A percentile compares a stretch with the other conserved stretches of the same genome.
Evolutionary conservation across 225 moss, liverwort and hornwort species (phyloP).

Genomic region (Neckera pumila): DNA sequence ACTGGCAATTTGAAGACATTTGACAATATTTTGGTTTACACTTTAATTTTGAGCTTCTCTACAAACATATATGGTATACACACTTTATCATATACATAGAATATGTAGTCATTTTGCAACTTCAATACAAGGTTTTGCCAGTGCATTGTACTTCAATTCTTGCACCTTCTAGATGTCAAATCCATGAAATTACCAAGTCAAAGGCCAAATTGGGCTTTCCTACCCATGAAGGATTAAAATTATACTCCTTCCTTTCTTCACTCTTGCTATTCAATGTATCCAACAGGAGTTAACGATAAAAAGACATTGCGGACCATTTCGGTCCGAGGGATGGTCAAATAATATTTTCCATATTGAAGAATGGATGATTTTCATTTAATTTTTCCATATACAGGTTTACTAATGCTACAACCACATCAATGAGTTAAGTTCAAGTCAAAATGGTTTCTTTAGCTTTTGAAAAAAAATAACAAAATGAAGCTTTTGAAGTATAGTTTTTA

Average conservation of each 20-base stretch:
- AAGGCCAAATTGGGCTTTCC: not conserved
- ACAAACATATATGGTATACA: too few relatives aligned
- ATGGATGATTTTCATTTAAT: too few relatives aligned
- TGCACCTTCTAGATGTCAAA: too few relatives aligned
- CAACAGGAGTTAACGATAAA: accelerated
- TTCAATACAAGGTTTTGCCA: too few relatives aligned
- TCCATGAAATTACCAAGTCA: accelerated
- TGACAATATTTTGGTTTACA: not conserved
- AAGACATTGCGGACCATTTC: accelerated
- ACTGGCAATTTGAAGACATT: not conserved
- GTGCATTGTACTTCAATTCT: too few relatives aligned
- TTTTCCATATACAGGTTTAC: too few relatives aligned
- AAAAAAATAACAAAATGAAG: accelerated
- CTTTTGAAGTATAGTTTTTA: not conserved
- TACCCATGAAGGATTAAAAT: accelerated
- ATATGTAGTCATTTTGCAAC: too few relatives aligned
- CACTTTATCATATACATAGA: too few relatives aligned
- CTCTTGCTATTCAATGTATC: too few relatives aligned
- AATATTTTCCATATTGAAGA: too few relatives aligned
- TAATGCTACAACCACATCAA: not conserved
- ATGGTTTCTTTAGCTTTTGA: not conserved
- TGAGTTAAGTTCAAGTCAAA: not conserved
- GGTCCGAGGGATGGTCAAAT: too few relatives aligned
- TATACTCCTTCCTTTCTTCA: accelerated
- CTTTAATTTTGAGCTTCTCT: not conserved